A percentile compares a stretch with the other conserved stretches of the same genome.
Conservation (phyloP, 441 rosid species). For the Melastoma candidum region DNA sequence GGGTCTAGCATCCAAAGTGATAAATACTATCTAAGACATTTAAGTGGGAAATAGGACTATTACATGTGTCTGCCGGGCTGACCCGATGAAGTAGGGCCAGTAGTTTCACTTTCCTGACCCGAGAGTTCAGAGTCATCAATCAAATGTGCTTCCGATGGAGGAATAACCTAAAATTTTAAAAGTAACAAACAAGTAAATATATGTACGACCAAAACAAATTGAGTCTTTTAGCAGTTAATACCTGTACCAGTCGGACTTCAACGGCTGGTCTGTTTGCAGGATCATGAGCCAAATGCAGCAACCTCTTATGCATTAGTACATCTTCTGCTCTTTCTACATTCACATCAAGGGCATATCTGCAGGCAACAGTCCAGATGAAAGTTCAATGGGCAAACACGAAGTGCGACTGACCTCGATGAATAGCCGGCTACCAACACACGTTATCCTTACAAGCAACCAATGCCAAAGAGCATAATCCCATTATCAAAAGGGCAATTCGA, state of each 20-base stretch:
- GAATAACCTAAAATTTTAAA: conserved; percentile 9
- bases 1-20: no score
- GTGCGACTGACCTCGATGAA: no score
- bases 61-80: conserved; percentile 13
- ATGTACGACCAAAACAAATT: background rate
- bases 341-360: conserved; percentile 19
- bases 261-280: conserved; percentile 16
- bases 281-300: conserved; percentile 19
- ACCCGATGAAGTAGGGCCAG: conserved; percentile 3
- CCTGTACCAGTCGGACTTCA: conserved; percentile 20
- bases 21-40: no score
- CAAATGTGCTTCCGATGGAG: conserved; percentile 12
- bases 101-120: background rate
- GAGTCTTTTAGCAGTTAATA: background rate
- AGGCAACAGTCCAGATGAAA: background rate
- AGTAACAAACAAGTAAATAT: background rate
- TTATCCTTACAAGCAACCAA: no score
- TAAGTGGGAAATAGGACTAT: background rate
- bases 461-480: no score
- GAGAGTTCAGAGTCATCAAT: conserved; percentile 9
- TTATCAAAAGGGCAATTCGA: no score
- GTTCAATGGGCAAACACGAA: no score
- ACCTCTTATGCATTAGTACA: conserved; percentile 16
- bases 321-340: conserved; percentile 20
- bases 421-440: no score